Conservation (phyloP, 441 rosid species). For the Melastoma candidum region DNA sequence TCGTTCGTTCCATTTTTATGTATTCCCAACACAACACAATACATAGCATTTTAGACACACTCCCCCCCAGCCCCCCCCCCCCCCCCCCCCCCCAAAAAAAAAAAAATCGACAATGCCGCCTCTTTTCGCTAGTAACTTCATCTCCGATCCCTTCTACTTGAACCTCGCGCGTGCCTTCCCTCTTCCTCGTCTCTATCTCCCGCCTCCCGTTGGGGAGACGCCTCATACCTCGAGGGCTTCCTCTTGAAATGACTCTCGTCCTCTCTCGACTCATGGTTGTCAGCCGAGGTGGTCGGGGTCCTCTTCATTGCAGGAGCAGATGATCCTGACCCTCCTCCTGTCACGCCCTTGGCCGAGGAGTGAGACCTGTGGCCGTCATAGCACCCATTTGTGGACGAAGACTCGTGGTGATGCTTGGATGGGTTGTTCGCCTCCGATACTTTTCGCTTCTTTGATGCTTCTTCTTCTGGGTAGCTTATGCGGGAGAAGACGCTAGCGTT, state of each 20-base stretch:
- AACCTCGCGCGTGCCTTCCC: constrained; percentile 16
- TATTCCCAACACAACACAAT: too few relatives aligned
- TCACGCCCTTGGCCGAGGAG: constrained; percentile 19
- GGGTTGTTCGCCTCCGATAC: constrained; percentile 17
- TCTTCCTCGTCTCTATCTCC: constrained; percentile 29
- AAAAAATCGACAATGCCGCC: too few relatives aligned
- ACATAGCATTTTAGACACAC: too few relatives aligned
- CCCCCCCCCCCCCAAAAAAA: too few relatives aligned
- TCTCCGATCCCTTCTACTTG: constrained; percentile 15
- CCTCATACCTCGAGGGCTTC: constrained; percentile 72
- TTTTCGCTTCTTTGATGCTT: constrained; percentile 48
- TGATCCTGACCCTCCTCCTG: background rate
- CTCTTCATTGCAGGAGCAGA: constrained; percentile 16
- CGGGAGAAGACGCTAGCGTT: constrained; percentile 88
- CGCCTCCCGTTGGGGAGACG: constrained; percentile 46
- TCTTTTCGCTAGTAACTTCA: too few relatives aligned
- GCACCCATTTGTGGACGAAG: constrained; percentile 26
- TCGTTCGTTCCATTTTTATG: too few relatives aligned
- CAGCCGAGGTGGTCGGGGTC: constrained; percentile 19
- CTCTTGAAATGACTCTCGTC: constrained; percentile 93
- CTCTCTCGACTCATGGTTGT: constrained; percentile 72
- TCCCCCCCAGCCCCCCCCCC: too few relatives aligned
- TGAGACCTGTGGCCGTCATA: constrained; percentile 27
- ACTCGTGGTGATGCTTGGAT: constrained; percentile 19
- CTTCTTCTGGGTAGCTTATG: constrained; percentile 80